Percentiles rank a stretch among this genome's conserved stretches.
Evolutionary conservation across 202 grass and related monocot genomes (phyloP).

Genomic region (Eragrostis tef): DNA sequence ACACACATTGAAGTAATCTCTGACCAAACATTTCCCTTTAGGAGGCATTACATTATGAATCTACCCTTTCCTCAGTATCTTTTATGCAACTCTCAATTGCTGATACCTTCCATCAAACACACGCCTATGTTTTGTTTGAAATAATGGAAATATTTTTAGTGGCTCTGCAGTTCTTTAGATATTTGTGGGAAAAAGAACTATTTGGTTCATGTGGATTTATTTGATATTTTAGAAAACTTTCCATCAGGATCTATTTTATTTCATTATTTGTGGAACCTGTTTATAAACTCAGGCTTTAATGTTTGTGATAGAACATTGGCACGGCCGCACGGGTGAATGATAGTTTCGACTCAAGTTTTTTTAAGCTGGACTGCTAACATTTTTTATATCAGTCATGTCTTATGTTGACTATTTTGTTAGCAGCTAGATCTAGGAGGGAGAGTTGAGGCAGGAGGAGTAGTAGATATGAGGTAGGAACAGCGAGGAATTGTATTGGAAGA

Average conservation of each 20-base stretch:
- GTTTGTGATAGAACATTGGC: slow-evolving; percentile 3
- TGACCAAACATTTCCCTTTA: neutral
- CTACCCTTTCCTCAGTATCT: too few species aligned
- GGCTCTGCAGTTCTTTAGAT: neutral
- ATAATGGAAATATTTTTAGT: neutral
- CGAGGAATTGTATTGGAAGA: too few species aligned
- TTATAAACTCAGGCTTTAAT: neutral
- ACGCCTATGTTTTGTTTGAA: too few species aligned
- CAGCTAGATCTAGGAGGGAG: too few species aligned
- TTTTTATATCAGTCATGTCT: neutral
- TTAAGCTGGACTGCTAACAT: neutral
- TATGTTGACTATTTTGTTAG: slow-evolving; percentile 14
- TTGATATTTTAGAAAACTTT: too few species aligned
- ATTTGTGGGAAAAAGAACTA: neutral
- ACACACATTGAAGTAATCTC: neutral
- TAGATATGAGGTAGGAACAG: too few species aligned
- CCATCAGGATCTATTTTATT: too few species aligned
- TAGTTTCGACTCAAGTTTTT: slow-evolving; percentile 1
- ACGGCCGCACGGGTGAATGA: neutral
- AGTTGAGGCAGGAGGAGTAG: too few species aligned
- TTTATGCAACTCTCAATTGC: neutral
- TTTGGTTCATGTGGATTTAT: neutral
- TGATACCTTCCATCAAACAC: neutral
- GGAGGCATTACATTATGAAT: neutral
- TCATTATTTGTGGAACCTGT: neutral